Conservation (phyloP, 306 rosid genomes). For the Spatholobus suberectus region DNA sequence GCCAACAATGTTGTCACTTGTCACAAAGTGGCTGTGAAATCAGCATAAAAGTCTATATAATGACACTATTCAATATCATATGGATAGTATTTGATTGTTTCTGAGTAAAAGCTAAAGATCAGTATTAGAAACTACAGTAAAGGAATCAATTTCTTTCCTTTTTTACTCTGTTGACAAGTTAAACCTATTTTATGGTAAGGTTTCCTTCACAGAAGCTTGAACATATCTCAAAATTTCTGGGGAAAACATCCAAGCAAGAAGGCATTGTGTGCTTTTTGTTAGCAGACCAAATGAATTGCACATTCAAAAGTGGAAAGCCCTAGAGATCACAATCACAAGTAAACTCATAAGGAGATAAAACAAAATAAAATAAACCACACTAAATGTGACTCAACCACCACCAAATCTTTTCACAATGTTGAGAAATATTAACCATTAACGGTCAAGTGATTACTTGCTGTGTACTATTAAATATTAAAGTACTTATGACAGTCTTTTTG, state of each 20-base stretch:
- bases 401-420: not conserved
- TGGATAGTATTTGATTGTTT: not conserved
- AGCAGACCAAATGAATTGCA: not conserved
- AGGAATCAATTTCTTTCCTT: not conserved
- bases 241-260: not conserved
- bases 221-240: not conserved
- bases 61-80: not conserved
- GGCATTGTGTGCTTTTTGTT: not conserved
- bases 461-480: not conserved
- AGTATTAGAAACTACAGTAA: not conserved
- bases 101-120: not conserved
- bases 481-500: too few species aligned
- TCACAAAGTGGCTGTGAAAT: not conserved
- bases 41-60: not conserved
- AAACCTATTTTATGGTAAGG: not conserved
- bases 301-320: not conserved
- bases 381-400: not conserved
- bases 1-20: not conserved
- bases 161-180: not conserved
- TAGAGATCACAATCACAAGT: not conserved
- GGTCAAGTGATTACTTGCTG: not conserved
- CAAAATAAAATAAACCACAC: not conserved
- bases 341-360: not conserved
- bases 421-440: not conserved
- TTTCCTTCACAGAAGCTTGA: not conserved